phyloP scores from a whole-genome alignment of 2,329 filamentous ascomycete genomes.

The Alternaria alternata region DNA sequence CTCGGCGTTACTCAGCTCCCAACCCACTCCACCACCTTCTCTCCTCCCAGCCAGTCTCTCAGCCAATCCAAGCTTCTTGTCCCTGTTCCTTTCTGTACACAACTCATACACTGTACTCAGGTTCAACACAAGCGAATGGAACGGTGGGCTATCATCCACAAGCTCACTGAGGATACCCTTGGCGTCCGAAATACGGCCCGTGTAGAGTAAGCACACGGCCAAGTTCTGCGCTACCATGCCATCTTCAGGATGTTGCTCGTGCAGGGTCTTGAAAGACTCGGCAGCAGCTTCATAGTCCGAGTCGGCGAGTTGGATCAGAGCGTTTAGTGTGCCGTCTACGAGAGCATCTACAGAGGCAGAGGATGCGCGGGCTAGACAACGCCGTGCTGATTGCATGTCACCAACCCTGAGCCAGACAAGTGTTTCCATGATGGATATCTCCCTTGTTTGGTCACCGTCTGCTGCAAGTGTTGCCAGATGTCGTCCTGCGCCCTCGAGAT shows the following conservation, averaged over 20 bases:
- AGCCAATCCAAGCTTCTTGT: constrained; percentile 74
- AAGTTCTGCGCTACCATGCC: constrained; percentile 83
- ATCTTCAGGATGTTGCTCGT: constrained; percentile 59
- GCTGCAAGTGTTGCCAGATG: constrained; percentile 70
- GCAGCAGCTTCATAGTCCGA: constrained; percentile 73
- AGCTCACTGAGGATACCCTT: constrained; percentile 72
- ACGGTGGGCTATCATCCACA: constrained; percentile 65
- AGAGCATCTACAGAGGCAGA: constrained; percentile 35
- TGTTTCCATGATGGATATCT: constrained; percentile 57
- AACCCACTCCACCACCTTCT: constrained; percentile 63
- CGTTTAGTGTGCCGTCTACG: constrained; percentile 61
- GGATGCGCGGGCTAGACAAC: constrained; percentile 56
- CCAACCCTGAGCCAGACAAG: constrained; percentile 82
- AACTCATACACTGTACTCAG: constrained; percentile 91
- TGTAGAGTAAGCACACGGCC: constrained; percentile 84
- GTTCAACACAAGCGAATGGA: constrained; percentile 86
- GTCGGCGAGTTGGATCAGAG: constrained; percentile 80
- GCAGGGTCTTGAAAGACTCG: constrained; percentile 65
- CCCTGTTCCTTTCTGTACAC: constrained; percentile 77
- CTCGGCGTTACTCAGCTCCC: constrained; percentile 75
- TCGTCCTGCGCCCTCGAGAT: constrained; percentile 78
- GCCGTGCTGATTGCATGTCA: constrained; percentile 72
- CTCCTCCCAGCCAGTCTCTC: constrained; percentile 71
- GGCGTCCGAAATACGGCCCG: constrained; percentile 72
- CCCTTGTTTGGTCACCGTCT: constrained; percentile 11